phyloP scores from a whole-genome alignment of 2,329 filamentous ascomycete species.

The Ophiosphaerella korrae region DNA sequence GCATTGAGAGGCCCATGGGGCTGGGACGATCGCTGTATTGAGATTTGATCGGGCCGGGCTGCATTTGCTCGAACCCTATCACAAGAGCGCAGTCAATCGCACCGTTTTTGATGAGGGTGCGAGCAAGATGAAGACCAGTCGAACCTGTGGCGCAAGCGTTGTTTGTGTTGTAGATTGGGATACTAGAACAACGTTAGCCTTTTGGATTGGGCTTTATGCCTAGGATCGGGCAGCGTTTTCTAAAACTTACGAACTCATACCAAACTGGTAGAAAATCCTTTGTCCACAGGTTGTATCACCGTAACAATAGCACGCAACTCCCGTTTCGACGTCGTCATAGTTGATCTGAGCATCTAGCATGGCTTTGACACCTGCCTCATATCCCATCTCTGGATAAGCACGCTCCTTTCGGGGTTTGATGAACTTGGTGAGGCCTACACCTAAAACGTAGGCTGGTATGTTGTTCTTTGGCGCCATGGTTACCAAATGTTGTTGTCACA shows the following conservation, averaged over 20 bases:
- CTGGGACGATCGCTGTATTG: slow-evolving; percentile 83
- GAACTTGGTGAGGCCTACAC: slow-evolving; percentile 98
- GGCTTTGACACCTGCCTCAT: slow-evolving; percentile 87
- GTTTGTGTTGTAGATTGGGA: slow-evolving; percentile 97
- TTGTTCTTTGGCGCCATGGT: slow-evolving; percentile 35
- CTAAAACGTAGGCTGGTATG: slow-evolving; percentile 76
- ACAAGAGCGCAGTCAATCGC: slow-evolving; percentile 86
- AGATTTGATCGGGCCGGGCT: slow-evolving; percentile 77
- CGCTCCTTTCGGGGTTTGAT: slow-evolving; percentile 93
- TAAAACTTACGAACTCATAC: slow-evolving; percentile 69
- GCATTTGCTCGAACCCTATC: slow-evolving; percentile 98
- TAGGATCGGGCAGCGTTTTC: neutral
- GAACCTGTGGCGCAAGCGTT: slow-evolving; percentile 96
- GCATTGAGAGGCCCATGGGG: slow-evolving; percentile 72
- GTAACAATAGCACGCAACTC: slow-evolving; percentile 94
- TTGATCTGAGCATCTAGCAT: slow-evolving; percentile 82
- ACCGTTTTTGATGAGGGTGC: slow-evolving; percentile 76
- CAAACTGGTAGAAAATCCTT: slow-evolving; percentile 97
- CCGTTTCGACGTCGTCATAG: slow-evolving; percentile 94
- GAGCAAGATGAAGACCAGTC: slow-evolving; percentile 81
- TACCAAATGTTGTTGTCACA: too few relatives aligned
- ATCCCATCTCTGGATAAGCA: slow-evolving; percentile 91
- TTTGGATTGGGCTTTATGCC: neutral
- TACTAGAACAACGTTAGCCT: slow-evolving; percentile 51
- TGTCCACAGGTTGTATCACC: slow-evolving; percentile 94